Base-by-base conservation (phyloP, 2,329 filamentous ascomycete species). In the Cladophialophora exuberans region DNA sequence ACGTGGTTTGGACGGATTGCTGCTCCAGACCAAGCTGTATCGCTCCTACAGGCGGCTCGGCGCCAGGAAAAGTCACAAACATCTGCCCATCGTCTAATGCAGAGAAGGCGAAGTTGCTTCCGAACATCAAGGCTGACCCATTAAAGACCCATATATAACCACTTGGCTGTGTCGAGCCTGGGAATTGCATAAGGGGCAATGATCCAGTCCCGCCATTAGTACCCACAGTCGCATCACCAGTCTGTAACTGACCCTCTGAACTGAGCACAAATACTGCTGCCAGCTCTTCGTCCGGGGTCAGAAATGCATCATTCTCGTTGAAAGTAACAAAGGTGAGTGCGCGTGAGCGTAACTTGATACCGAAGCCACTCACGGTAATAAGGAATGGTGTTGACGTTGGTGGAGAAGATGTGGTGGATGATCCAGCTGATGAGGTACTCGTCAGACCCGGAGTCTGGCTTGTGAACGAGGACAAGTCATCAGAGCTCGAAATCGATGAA, bases 181-280 rank as follows among this genome's bases (percentile, higher is more conserved):
- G 13, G 23, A 49, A 42, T 7, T 53, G 52, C 20, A 38, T 7
- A 17, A 59, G 52, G n/a, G 52, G 39, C 38, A 49, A 36, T 17
- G 47, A 17, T 43, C 52, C 46, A 4, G 46, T 39, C 23, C 36
- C 35, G 18, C 28, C 23, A n/a, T 38, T 38, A 18, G 48, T 50
- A 11, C 49, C 52, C 6, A 51, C 38, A 38, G 38, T 45, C 13
- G 15, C 23, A 3, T 26, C 38, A 9, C 31, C 56, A 4, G 25
- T 38, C 13, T 33, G 10, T 18, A 59, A 41, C 11, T 49, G 45
- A 18, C 39, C 52, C n/a, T 52, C 33, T 7, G 53, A 15, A 6
- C 48, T 51, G 18, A 59, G 36, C 13, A 41, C 22, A 33, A 56
- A 56, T 15, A 59, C 23, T n/a, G 49, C 52, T 10, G 56, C 52